Base-by-base conservation (phyloP, 345 rosid species). In the Noccaea caerulescens region DNA sequence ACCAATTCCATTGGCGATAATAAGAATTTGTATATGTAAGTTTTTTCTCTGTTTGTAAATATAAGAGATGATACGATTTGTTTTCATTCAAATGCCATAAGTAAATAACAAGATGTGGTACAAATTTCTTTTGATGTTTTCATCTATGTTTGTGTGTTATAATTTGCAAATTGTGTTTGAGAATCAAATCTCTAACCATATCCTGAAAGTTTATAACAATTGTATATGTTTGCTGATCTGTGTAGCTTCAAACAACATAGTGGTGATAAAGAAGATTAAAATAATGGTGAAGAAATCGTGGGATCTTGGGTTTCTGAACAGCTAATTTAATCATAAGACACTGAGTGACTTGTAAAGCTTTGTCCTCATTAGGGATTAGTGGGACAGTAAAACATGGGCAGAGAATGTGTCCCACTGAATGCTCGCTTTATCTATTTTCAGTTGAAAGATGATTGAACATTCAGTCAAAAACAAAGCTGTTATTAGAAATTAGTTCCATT, bases 321-420 rank as follows among this genome's bases (percentile, higher is more conserved):
- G 84, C 84, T 84, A 78, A 81, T 82, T 82, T 84, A 78, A 81
- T 82, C 36, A 72, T 78, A 76, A 57, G 77, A 49, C 73, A 66
- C 49, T 71, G 61, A 68, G 65, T 83, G 91, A 80, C 90, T 82
- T 70, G 89, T 77, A 75, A 79, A 87, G 82, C 60, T 80, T 87
- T 88, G 93, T 84, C 84, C 77, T 77, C 84, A 80, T 76, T 82
- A 77, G 73, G 72, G 81, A 78, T 81, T 82, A 72, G 32, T 72
- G 66, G 82, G 93, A 87, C 96, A 93, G 53, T 76, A 69, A 79
- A 83, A 88, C 93, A 93, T 93, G 94, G 90, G 72, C 63, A 68
- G 80, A 82, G 90, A 84, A 88, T 90, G 87, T 87, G 87, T 85
- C 82, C 78, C 66, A 18, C 20, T 44, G 45, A 52, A 8, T 75